Evolutionary conservation across 805 yeast genomes (phyloP).

Genomic region (Ascoidea tarda): DNA sequence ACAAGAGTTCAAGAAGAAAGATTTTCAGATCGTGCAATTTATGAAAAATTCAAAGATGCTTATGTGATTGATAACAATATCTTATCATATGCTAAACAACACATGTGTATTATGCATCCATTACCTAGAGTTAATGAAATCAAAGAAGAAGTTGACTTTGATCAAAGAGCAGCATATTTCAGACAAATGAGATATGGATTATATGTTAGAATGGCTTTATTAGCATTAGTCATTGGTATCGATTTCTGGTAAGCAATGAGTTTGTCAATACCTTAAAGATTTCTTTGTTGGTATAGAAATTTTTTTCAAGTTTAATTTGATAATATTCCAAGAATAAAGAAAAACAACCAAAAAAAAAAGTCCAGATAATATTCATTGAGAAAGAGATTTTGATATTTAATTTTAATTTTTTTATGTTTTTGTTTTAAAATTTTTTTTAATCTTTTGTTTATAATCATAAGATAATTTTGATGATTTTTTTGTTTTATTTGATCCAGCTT

Average conservation of each 20-base stretch:
- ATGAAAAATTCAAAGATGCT: conserved; percentile 78
- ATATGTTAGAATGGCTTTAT: conserved; percentile 95
- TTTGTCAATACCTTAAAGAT: conserved; percentile 6
- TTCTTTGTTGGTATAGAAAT: neutral
- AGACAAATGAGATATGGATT: conserved; percentile 99
- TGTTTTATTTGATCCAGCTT: neutral
- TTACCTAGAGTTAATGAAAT: conserved; percentile 95
- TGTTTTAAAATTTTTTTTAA: too few relatives aligned
- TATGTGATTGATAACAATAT: conserved; percentile 89
- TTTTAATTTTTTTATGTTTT: neutral
- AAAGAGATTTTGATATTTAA: neutral
- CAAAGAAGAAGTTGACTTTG: conserved; percentile 96
- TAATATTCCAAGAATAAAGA: neutral
- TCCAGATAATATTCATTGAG: neutral
- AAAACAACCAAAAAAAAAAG: neutral
- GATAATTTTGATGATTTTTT: neutral
- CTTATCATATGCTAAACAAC: conserved; percentile 85
- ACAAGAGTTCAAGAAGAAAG: conserved; percentile 98
- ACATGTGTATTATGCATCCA: conserved; percentile 99
- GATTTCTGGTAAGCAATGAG: conserved; percentile 34
- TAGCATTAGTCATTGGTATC: conserved; percentile 96
- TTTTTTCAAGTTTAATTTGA: neutral
- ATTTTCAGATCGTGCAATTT: conserved; percentile 61
- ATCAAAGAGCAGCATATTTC: conserved; percentile 98
- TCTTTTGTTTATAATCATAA: too few relatives aligned